Conservation (phyloP, 345 rosid species). For the Citrus australasica region DNA sequence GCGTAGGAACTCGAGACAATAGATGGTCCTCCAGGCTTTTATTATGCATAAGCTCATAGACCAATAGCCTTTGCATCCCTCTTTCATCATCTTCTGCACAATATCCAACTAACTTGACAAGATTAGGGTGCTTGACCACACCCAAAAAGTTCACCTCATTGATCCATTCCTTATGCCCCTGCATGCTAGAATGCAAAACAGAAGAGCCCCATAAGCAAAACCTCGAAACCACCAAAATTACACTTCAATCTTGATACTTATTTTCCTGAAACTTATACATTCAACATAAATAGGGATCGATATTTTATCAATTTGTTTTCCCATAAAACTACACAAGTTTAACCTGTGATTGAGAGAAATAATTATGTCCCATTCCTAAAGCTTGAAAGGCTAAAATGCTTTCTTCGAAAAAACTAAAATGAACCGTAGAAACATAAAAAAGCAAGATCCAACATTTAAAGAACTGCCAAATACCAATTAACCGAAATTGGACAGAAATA, state of each 20-base stretch:
- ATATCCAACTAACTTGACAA: conserved; percentile 85
- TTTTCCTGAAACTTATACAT: background rate
- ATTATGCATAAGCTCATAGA: conserved; percentile 84
- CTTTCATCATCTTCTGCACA: conserved; percentile 93
- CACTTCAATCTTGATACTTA: background rate
- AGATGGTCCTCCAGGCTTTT: conserved; percentile 93
- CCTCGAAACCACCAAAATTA: background rate
- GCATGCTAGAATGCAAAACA: conserved; percentile 58
- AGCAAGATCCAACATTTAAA: background rate
- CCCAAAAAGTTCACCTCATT: conserved; percentile 92
- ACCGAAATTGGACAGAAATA: background rate
- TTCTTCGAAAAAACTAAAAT: background rate
- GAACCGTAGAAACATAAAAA: background rate
- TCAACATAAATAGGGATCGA: background rate
- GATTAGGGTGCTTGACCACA: conserved; percentile 89
- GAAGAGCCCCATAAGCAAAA: conserved; percentile 21
- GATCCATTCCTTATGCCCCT: conserved; percentile 99
- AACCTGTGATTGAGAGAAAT: background rate
- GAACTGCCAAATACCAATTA: background rate
- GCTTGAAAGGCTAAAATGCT: background rate
- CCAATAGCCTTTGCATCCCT: conserved; percentile 87
- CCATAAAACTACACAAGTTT: background rate
- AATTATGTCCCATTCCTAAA: background rate
- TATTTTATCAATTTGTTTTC: background rate
- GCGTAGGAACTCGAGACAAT: conserved; percentile 38